Conservation (phyloP, 345 rosid genomes). For the Chamaenerion angustifolium region DNA sequence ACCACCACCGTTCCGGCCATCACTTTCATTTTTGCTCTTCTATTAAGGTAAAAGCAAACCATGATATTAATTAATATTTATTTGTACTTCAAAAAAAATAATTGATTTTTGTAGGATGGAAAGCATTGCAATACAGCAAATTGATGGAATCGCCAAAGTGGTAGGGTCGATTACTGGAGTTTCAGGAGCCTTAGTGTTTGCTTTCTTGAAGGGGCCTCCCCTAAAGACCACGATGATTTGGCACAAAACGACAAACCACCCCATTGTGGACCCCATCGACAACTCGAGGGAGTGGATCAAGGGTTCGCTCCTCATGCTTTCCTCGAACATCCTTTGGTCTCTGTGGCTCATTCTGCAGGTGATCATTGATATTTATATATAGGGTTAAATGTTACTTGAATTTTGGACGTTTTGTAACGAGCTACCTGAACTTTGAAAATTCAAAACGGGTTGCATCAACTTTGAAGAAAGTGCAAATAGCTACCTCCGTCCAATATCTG, state of each 20-base stretch:
- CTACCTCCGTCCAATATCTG: too few relatives aligned
- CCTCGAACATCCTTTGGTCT: slow-evolving; percentile 64
- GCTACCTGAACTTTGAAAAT: too few relatives aligned
- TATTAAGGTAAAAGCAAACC: slow-evolving; percentile 56
- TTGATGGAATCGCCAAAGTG: slow-evolving; percentile 53
- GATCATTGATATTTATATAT: too few relatives aligned
- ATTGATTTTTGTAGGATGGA: slow-evolving; percentile 37
- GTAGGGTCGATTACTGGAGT: slow-evolving; percentile 45
- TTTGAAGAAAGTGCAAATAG: too few relatives aligned
- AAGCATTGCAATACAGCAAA: slow-evolving; percentile 13
- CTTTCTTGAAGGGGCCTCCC: slow-evolving; percentile 67
- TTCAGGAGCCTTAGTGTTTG: slow-evolving; percentile 66
- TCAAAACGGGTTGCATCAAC: too few relatives aligned
- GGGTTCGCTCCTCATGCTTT: slow-evolving; percentile 69
- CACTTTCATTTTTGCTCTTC: slow-evolving; percentile 48
- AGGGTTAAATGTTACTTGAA: too few relatives aligned
- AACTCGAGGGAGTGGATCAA: slow-evolving; percentile 24
- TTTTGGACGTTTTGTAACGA: too few relatives aligned
- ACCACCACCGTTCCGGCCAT: slow-evolving; percentile 71
- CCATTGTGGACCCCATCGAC: slow-evolving; percentile 5
- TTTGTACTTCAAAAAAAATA: too few relatives aligned
- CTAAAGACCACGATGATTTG: slow-evolving; percentile 22
- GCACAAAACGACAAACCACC: slow-evolving; percentile 12
- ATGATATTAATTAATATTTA: too few relatives aligned
- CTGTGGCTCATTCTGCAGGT: slow-evolving; percentile 84